Conservation (phyloP, 177 flowering plant genomes). For the Vitis hybrid region DNA sequence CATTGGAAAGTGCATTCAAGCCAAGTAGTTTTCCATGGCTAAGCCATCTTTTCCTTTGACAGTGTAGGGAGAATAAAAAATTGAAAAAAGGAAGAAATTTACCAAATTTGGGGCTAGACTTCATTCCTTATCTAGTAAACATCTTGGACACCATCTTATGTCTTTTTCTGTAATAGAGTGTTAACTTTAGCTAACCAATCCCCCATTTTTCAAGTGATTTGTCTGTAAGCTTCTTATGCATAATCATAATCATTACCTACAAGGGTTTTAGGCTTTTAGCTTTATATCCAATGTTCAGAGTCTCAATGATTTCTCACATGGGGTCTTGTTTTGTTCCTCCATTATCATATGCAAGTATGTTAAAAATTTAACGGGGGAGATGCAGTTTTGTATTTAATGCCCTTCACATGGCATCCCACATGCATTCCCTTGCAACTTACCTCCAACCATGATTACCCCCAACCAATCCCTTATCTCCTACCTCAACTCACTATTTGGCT, state of each 20-base stretch:
- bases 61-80: too few species aligned
- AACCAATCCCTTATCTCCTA: conserved; percentile 1
- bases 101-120: too few species aligned
- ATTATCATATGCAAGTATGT: conserved; percentile 11
- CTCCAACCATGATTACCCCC: conserved; percentile 9
- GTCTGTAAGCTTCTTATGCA: conserved; percentile 12
- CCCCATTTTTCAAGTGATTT: not conserved
- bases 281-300: conserved; percentile 27
- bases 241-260: conserved; percentile 1
- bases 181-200: not conserved
- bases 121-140: too few species aligned
- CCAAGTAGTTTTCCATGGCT: too few species aligned
- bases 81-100: too few species aligned
- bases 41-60: too few species aligned
- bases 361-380: conserved; percentile 8
- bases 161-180: too few species aligned
- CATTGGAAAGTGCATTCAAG: too few species aligned
- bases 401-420: conserved; percentile 50
- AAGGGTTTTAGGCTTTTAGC: conserved; percentile 30
- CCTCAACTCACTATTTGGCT: conserved; percentile 11
- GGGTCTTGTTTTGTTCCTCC: conserved; percentile 26
- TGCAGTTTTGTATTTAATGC: conserved; percentile 29
- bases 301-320: conserved; percentile 43
- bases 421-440: conserved; percentile 8
- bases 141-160: too few species aligned